Evolutionary conservation across 495 filamentous ascomycete species (phyloP).

Genomic region (Apodospora peruviana): DNA sequence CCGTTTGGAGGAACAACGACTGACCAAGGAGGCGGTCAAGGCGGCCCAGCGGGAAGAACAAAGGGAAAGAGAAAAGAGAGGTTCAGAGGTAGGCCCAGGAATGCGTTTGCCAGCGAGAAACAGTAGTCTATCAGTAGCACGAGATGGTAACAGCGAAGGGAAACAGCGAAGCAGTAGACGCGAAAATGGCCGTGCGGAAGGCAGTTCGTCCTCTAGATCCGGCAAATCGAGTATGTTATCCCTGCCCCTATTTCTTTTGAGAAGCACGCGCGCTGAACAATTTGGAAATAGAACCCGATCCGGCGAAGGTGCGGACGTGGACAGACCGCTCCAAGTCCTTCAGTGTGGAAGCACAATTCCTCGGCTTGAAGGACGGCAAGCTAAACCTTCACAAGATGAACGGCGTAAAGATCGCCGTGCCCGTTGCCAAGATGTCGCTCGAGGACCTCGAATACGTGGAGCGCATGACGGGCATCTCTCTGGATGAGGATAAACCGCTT

Average conservation of each 20-base stretch:
- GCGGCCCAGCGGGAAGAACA: constrained; percentile 49
- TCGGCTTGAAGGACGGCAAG: constrained; percentile 89
- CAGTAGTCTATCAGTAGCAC: constrained; percentile 58
- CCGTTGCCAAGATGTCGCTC: constrained; percentile 88
- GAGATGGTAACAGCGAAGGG: constrained; percentile 53
- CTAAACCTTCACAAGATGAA: constrained; percentile 98
- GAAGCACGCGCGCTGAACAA: background rate
- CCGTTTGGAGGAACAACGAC: constrained; percentile 70
- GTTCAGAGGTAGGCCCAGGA: constrained; percentile 72
- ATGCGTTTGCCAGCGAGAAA: constrained; percentile 62
- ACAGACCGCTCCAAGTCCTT: constrained; percentile 92
- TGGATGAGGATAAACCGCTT: constrained; percentile 95
- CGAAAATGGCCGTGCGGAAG: constrained; percentile 53
- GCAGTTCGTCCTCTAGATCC: constrained; percentile 34
- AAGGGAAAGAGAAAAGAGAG: constrained; percentile 39
- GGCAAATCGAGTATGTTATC: constrained; percentile 70
- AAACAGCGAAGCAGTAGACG: constrained; percentile 61
- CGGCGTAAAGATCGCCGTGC: constrained; percentile 96
- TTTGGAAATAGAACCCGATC: constrained; percentile 71
- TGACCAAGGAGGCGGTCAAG: constrained; percentile 69
- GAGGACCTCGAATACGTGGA: constrained; percentile 96
- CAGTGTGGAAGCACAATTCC: constrained; percentile 95
- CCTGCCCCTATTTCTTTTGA: background rate
- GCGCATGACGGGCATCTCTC: constrained; percentile 70
- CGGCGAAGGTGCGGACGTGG: constrained; percentile 81